Base-by-base conservation (phyloP, 2,329 filamentous ascomycete genomes). In the Purpureocillium lavendulum region DNA sequence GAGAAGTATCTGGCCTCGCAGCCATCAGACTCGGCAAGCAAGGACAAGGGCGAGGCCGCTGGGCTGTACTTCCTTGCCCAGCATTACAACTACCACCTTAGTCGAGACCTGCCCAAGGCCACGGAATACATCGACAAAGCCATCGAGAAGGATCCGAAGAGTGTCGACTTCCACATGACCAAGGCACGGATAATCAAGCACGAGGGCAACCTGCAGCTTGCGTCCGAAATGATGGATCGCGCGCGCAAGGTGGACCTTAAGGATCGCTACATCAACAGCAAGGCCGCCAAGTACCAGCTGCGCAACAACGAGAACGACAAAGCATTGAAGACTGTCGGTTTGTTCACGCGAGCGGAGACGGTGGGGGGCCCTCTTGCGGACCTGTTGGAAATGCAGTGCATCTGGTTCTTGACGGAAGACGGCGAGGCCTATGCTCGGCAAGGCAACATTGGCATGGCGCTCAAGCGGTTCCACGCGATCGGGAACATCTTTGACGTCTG, bases 221-320 rank as follows among this genome's bases (percentile, higher is more conserved):
- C 94, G 2, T 78, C 89, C 1, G 83, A 88, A 53, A 76, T 80
- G 32, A 97, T 98, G 87, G 85, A 96, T 51, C 71, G 82, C 48
- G 92, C 92, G 1, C 80, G 92, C 38, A 75, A 79, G 46, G 72
- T 96, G 45, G 94, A 98, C 56, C 78, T 84, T 49, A 87, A 83
- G 64, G 92, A 98, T 58, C 82, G 92, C 33, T 94, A 97, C 60
- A 97, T 97, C 71, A 98, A 98, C 71, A 94, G 88, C 47, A 98
- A 98, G 67, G 84, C 88, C 36, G 89, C 90, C 43, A 98, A 98
- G 60, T 98, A 98, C 59, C 88, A 94, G 61, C 74, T 98, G 35
- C 81, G 92, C 40, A 94, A 95, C 63, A 80, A 96, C 60, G 80
- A 96, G 57, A 92, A 87, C 55, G 86, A 94, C 38, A 80, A 80